Evolutionary conservation across 2,329 filamentous ascomycete species (phyloP), one percentile per base, ranked within the genome.

Genomic region (Ophiostoma australiae): DNA sequence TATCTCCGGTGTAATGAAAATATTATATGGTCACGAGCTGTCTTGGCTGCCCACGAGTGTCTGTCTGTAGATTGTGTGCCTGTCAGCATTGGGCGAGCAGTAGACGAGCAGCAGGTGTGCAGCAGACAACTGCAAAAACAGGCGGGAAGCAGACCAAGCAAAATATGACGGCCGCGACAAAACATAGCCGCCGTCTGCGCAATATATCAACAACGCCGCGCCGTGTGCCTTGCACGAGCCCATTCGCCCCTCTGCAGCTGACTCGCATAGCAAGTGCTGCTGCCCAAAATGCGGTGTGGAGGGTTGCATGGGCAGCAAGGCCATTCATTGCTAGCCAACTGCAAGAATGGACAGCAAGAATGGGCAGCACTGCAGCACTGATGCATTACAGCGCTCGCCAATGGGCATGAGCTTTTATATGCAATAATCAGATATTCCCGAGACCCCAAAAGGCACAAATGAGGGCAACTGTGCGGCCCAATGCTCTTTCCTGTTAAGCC

Each of bases 271-370:
- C 52, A 58, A 58, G 23, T 58, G 67, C 63, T 31, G 71, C 71
- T 44, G 66, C 71, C 71, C 67, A 68, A 72, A 72, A 70, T 70
- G 66, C 69, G 69, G 71, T 72, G 71, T 72, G 66, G 58, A 63
- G 58, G 52, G 27, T 63, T 63, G 58, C 58, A 63, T 63, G 58
- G 58, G 58, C 27, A 63, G 58, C 58, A 63, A 58, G 52, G 52
- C 52, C 52, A 15, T 27, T 27, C 11, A n/a, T 58, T 27, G 52
- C 44, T 7, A 48, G 44, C 17, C 44, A 58, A 27, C 52, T 58
- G 52, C 23, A 58, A 58, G 17, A 41, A 23, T 52, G n/a, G n/a
- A n/a, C 52, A 58, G n/a, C 52, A 58, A n/a, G n/a, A 41, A 23
- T 52, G n/a, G n/a, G 52, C 52, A 58, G n/a, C 52, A 58, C 17